These are phyloP conservation scores for Globisporangium barbulae DNA, from an alignment of 352 stramenopile genomes.

Conservation along the genomic window DNA sequence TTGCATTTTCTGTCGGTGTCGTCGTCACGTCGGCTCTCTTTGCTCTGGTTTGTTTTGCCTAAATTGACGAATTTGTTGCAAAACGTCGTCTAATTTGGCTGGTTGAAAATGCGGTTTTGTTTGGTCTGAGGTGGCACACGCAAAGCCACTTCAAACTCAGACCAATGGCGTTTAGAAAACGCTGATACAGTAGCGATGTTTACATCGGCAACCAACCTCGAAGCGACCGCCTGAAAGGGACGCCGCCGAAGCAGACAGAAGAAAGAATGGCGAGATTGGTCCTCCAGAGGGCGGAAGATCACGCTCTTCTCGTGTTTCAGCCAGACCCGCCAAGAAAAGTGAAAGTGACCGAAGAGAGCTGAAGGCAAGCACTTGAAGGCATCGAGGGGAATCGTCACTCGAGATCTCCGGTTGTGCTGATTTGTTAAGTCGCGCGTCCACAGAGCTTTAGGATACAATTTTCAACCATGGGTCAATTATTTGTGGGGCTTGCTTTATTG, in stretches of 20 bases:
- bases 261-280: not conserved
- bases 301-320: not conserved
- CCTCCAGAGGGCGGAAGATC: constrained; percentile 3
- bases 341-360: constrained; percentile 6
- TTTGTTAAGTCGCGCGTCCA: not conserved
- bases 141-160: not conserved
- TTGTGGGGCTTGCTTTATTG: too few species aligned
- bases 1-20: not conserved
- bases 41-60: not conserved
- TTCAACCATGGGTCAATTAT: too few species aligned
- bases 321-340: not conserved
- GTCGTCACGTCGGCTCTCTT: not conserved
- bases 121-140: not conserved
- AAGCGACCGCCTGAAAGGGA: constrained; percentile 6
- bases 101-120: not conserved
- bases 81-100: not conserved
- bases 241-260: not conserved
- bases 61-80: not conserved
- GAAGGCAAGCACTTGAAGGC: not conserved
- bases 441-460: too few species aligned
- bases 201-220: not conserved
- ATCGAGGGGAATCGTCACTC: not conserved
- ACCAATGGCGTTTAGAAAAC: constrained; percentile 2
- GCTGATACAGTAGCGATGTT: not conserved
- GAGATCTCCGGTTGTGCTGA: not conserved